Base-by-base conservation (phyloP, 2,329 filamentous ascomycete genomes). In the Paecilomyces fulvus region DNA sequence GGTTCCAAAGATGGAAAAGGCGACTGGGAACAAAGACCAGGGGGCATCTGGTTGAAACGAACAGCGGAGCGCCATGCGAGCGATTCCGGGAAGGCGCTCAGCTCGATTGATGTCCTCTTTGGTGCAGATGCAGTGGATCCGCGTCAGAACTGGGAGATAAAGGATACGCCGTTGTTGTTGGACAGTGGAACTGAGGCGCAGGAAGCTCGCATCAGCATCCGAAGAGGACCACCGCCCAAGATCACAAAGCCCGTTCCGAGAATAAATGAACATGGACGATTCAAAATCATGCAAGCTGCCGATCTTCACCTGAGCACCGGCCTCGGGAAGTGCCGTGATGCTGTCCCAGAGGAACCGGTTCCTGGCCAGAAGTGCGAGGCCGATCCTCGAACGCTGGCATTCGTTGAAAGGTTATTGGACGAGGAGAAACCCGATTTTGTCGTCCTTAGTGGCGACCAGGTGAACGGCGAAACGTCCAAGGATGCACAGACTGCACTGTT, bases 221-320 rank as follows among this genome's bases (percentile, higher is more conserved):
- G 90, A 53, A 83, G 89, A 64, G 92, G 94, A 1, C 77, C 80
- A 53, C 83, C 83, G 21, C 76, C 78, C 21, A 83, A 86, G 61
- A 72, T 80, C 33, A 81, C 85, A 65, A 91, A 87, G 70, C 88
- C 89, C 0, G 77, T 84, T 43, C 89, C 87, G 10, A 84, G 89
- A 57, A 90, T 99, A 60, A 83, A 84, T 49, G 90, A 95, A 59
- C 90, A 94, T 69, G 94, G 92, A 30, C 90, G 88, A 64, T 97
- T 97, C 78, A 97, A 97, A 78, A 96, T 99, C 61, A 85, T 99
- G 81, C 94, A 99, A 74, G 79, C 95, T 55, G 88, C 91, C n/a
- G 94, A 99, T 75, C 76, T 97, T 59, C 94, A 99, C 73, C 76
- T 99, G 56, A 92, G 90, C 67, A 99, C 94, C 2, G 94, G 92